phyloP scores from a whole-genome alignment of 371 early-diverging fungal species.

The Apophysomyces trapeziformis region DNA sequence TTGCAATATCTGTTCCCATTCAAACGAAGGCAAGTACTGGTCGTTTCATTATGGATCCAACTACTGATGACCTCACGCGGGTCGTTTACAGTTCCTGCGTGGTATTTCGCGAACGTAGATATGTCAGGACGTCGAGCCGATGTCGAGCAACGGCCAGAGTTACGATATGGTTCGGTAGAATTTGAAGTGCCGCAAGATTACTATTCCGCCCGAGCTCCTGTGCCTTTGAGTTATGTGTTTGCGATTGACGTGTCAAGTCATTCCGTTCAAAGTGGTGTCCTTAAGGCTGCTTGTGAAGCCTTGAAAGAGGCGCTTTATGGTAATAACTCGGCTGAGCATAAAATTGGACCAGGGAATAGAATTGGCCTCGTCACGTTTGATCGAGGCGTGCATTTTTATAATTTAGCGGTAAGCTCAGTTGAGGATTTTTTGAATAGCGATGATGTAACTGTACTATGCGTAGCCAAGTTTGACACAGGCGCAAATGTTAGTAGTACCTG shows the following conservation, averaged over 20 bases:
- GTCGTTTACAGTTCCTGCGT: conserved; percentile 65
- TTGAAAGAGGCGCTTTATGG: conserved; percentile 77
- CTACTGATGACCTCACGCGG: background rate
- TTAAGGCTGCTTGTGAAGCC: conserved; percentile 70
- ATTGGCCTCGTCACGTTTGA: conserved; percentile 94
- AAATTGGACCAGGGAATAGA: conserved; percentile 50
- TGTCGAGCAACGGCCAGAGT: conserved; percentile 86
- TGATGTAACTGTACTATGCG: background rate
- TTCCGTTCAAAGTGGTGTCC: conserved; percentile 84
- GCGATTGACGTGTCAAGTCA: conserved; percentile 94
- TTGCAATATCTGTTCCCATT: conserved; percentile 91
- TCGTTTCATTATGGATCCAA: background rate
- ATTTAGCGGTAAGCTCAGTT: conserved; percentile 66
- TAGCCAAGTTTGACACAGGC: conserved; percentile 81
- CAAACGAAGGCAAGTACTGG: conserved; percentile 71
- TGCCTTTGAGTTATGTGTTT: conserved; percentile 84
- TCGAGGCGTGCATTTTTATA: conserved; percentile 92
- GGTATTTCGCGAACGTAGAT: conserved; percentile 95
- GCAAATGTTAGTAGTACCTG: conserved; percentile 96
- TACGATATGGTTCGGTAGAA: conserved; percentile 89
- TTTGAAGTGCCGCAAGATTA: conserved; percentile 86
- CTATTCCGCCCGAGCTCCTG: conserved; percentile 66
- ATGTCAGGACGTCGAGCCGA: conserved; percentile 94
- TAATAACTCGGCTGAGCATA: conserved; percentile 36
- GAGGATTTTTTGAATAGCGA: background rate